Percentiles rank a stretch among this genome's conserved stretches.
phyloP scores from a whole-genome alignment of 805 yeast genomes.

The Cephaloascus albidus region DNA sequence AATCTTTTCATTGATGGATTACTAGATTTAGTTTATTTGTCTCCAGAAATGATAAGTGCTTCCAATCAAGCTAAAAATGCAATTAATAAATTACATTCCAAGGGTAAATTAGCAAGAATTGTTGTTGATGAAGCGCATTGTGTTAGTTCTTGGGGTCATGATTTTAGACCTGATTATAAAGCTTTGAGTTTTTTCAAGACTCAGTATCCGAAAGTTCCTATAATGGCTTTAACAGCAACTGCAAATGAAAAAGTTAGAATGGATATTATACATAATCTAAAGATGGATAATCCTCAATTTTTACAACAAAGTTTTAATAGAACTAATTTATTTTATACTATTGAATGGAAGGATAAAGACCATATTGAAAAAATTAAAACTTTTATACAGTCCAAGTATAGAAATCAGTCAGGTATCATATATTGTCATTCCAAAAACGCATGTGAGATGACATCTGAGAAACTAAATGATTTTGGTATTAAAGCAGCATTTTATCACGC shows the following conservation, averaged over 20 bases:
- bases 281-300: slow-evolving; percentile 49
- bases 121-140: slow-evolving; percentile 98
- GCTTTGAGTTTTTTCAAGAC: slow-evolving; percentile 64
- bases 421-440: slow-evolving; percentile 87
- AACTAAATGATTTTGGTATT: slow-evolving; percentile 52
- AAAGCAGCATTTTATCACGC: slow-evolving; percentile 80
- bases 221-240: slow-evolving; percentile 96
- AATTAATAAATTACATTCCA: slow-evolving; percentile 46
- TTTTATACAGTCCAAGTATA: slow-evolving; percentile 41
- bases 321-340: slow-evolving; percentile 73
- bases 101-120: slow-evolving; percentile 61
- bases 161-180: slow-evolving; percentile 92
- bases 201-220: slow-evolving; percentile 71
- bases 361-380: slow-evolving; percentile 49
- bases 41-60: slow-evolving; percentile 90
- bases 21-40: slow-evolving; percentile 71
- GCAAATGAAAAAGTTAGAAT: slow-evolving; percentile 84
- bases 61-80: slow-evolving; percentile 60
- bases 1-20: slow-evolving; percentile 55
- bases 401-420: slow-evolving; percentile 70
- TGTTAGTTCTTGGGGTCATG: slow-evolving; percentile 98
- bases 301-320: slow-evolving; percentile 90
- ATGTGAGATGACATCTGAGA: slow-evolving; percentile 73
- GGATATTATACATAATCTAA: slow-evolving; percentile 77
- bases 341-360: slow-evolving; percentile 52